A percentile compares a stretch with the other conserved stretches of the same genome.
phyloP scores from a whole-genome alignment of 306 rosid species.

The Acacia confusa region DNA sequence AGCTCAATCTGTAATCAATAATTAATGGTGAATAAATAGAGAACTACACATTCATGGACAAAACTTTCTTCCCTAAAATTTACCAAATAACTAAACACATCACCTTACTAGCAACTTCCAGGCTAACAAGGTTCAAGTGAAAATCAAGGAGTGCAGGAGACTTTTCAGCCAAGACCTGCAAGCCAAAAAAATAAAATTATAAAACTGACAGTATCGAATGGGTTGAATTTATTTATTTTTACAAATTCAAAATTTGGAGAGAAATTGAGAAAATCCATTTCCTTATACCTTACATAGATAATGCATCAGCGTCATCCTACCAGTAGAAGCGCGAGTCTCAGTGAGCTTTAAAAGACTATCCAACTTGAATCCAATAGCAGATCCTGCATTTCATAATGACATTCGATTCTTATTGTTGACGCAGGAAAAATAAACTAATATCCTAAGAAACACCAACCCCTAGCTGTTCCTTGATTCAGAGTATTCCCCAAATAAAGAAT shows the following conservation, averaged over 20 bases:
- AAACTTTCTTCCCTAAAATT: not conserved
- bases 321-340: conserved; percentile 90
- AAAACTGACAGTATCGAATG: not conserved
- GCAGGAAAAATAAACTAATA: not conserved
- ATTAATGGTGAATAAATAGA: not conserved
- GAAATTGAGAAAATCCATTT: not conserved
- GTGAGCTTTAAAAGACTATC: conserved; percentile 94
- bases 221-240: not conserved
- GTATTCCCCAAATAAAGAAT: conserved; percentile 91
- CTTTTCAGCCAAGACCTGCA: conserved; percentile 76
- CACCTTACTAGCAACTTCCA: conserved; percentile 92
- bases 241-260: not conserved
- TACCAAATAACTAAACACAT: not conserved
- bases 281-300: conserved; percentile 90
- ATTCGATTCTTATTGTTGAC: conserved; percentile 17
- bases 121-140: conserved; percentile 75
- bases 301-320: conserved; percentile 95
- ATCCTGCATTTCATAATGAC: conserved; percentile 52
- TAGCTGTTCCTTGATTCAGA: conserved; percentile 96
- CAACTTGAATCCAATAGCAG: conserved; percentile 97
- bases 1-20: conserved; percentile 29
- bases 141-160: conserved; percentile 88
- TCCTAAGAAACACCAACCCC: conserved; percentile 61
- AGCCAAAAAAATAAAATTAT: conserved; percentile 4
- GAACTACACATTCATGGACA: not conserved